Evolutionary conservation across 2,329 filamentous ascomycete species (phyloP).

Genomic region (Ceratocystis huliohia): DNA sequence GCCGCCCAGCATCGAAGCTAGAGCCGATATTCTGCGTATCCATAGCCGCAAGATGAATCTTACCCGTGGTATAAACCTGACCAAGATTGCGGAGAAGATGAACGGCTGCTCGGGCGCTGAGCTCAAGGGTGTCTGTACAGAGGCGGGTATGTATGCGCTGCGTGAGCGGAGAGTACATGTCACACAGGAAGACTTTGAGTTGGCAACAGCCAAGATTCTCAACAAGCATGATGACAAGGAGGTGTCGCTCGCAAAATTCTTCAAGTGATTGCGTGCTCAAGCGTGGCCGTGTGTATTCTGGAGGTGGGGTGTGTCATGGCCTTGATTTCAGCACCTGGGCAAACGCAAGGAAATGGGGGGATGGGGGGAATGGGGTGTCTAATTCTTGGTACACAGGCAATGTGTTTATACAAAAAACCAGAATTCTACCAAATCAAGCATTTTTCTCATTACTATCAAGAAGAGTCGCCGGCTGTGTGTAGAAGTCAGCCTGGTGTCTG

Average conservation of each 20-base stretch:
- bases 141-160: slow-evolving; percentile 95
- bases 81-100: slow-evolving; percentile 99
- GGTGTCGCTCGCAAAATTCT: slow-evolving; percentile 76
- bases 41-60: slow-evolving; percentile 98
- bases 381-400: background rate
- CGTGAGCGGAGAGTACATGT: slow-evolving; percentile 93
- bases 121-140: slow-evolving; percentile 96
- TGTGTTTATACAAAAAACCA: slow-evolving; percentile 7
- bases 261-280: slow-evolving; percentile 29
- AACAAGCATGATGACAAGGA: slow-evolving; percentile 99
- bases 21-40: slow-evolving; percentile 94
- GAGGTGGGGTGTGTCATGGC: background rate
- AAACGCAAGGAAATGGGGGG: background rate
- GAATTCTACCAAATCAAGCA: slow-evolving; percentile 9
- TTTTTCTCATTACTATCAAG: slow-evolving; percentile 2
- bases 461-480: background rate
- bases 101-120: slow-evolving; percentile 96
- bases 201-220: slow-evolving; percentile 96
- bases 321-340: background rate
- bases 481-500: background rate
- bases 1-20: slow-evolving; percentile 86
- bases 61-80: slow-evolving; percentile 91
- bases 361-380: background rate
- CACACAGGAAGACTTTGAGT: slow-evolving; percentile 96
- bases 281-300: background rate